These are phyloP conservation scores for Lagenidium giganteum DNA, from an alignment of 352 stramenopile species.

Conservation along the genomic window DNA sequence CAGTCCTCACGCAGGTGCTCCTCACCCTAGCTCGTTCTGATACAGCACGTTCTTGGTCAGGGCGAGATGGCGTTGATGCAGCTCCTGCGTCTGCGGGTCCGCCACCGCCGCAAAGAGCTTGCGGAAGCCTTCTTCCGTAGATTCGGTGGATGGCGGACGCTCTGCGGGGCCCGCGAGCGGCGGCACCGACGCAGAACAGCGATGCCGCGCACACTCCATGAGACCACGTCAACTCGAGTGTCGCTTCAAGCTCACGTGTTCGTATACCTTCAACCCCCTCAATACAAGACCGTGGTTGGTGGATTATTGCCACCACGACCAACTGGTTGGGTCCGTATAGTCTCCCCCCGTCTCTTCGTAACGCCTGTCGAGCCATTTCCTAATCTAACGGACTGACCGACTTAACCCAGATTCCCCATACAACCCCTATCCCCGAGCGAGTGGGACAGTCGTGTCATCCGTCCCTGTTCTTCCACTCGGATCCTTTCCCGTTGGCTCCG, in stretches of 20 bases:
- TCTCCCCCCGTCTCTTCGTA: too few species aligned
- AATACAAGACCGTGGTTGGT: too few species aligned
- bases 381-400: too few species aligned
- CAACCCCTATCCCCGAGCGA: too few species aligned
- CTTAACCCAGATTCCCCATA: too few species aligned
- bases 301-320: too few species aligned
- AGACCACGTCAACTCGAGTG: constrained; percentile 2
- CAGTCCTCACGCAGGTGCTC: too few species aligned
- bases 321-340: too few species aligned
- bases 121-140: constrained; percentile 37
- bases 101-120: constrained; percentile 60
- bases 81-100: constrained; percentile 59
- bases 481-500: constrained; percentile 2
- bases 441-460: constrained; percentile 15
- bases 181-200: constrained; percentile 1
- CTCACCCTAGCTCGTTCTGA: constrained; percentile 60
- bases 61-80: constrained; percentile 64
- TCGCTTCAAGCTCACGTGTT: constrained; percentile 19
- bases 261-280: too few species aligned
- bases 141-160: constrained; percentile 5
- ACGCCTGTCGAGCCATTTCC: too few species aligned
- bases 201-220: neutral
- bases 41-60: constrained; percentile 77
- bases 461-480: constrained; percentile 12
- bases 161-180: neutral